Evolutionary conservation across 306 rosid species (phyloP), one percentile per base, ranked within the genome.

Genomic region (Pachyrhizus erosus): DNA sequence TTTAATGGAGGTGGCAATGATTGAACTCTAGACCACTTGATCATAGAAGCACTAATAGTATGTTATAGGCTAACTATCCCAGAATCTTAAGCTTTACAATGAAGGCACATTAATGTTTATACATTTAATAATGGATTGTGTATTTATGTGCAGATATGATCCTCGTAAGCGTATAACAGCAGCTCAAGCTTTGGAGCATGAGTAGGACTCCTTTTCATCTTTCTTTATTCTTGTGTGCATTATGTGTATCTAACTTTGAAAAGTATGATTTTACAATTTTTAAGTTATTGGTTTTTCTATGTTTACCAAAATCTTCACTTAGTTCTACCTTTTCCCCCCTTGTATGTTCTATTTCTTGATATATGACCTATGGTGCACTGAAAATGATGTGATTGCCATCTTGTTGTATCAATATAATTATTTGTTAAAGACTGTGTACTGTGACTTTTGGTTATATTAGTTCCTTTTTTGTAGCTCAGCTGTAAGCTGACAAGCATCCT

Each of bases 141-240:
- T 62, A 20, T 81, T 29, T 54, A n/a, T 70, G 60, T 90, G 87
- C 91, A 93, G 97, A 79, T 93, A 93, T 86, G 97, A 93, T 89
- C 97, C 97, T 81, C 92, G 89, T 62, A 93, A 90, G 81, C 94
- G 97, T 34, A 70, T 93, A 74, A 91, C 93, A 29, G 94, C 96
- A 21, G 89, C 93, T 52, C 94, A 93, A 82, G 96, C 97, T 40
- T 80, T 93, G 86, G 97, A 93, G 69, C 97, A 93, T 33, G 97
- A 93, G 97, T 93, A 88, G 31, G 89, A 48, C 49, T 72, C 55
- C 43, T 58, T 75, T 48, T 61, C 58, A 10, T 49, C 58, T 40
- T 31, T 31, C 1, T 70, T 45, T 58, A 13, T 46, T 69, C 55
- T 11, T 68, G 7, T 20, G 37, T 57, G 31, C 57, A 57, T 46